Percentiles rank a stretch among this genome's conserved stretches.
Evolutionary conservation across 2,329 filamentous ascomycete genomes (phyloP).

Genomic region (Emmonsiellopsis sp.): DNA sequence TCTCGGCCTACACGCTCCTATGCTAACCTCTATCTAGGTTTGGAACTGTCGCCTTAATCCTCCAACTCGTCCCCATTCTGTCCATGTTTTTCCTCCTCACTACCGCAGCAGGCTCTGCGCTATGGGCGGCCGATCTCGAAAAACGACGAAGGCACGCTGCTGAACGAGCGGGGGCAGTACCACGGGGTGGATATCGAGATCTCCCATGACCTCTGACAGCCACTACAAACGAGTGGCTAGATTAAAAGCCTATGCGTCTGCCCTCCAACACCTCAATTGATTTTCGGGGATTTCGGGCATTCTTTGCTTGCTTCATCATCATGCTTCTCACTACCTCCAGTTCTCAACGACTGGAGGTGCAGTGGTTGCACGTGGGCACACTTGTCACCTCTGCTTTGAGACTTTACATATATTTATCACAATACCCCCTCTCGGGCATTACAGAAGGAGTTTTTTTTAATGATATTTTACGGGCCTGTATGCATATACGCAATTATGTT

Average conservation of each 20-base stretch:
- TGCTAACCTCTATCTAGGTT: constrained; percentile 44
- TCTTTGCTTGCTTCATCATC: background rate
- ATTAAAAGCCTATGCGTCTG: too few relatives aligned
- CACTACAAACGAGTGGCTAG: too few relatives aligned
- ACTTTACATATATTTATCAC: too few relatives aligned
- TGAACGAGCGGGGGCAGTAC: constrained; percentile 6
- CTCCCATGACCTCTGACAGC: constrained; percentile 13
- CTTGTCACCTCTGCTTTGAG: too few relatives aligned
- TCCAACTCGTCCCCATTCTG: constrained; percentile 80
- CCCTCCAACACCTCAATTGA: too few relatives aligned
- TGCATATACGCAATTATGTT: too few relatives aligned
- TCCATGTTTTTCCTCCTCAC: constrained; percentile 95
- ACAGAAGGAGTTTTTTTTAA: too few relatives aligned
- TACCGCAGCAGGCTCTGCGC: constrained; percentile 69
- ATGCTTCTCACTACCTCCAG: too few relatives aligned
- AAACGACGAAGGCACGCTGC: constrained; percentile 14
- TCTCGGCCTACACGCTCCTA: background rate
- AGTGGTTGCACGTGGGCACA: too few relatives aligned
- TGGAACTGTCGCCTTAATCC: constrained; percentile 69
- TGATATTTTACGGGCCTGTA: too few relatives aligned
- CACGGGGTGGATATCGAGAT: constrained; percentile 28
- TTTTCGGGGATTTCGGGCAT: too few relatives aligned
- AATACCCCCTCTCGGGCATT: too few relatives aligned
- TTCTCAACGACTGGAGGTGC: background rate
- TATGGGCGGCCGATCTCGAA: constrained; percentile 80